Base-by-base conservation (phyloP, 331 rosid genomes). In the Spiraea crenata region DNA sequence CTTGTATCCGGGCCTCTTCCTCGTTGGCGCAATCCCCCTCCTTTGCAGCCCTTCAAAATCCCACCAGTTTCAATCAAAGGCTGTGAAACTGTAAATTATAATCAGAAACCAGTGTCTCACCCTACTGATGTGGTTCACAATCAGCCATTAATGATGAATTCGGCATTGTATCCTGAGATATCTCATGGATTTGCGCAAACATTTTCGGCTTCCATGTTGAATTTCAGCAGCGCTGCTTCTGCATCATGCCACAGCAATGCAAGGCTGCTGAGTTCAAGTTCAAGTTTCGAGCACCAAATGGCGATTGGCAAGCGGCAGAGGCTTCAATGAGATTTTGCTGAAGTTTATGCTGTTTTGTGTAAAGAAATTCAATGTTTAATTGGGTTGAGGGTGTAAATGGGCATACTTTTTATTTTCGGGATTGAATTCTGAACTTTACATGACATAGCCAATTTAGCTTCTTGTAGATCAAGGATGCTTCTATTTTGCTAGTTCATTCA, bases 1-100 rank as follows among this genome's bases (percentile, higher is more conserved):
- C 82, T 95, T 3, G 80, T 91, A n/a, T 82, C 96, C 0, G 99
- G 96, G 19, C 93, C 91, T 4, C 89, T 95, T 73, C 99, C 99
- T 3, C 79, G 61, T 11, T 95, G 99, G 99, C 70, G 80, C 17
- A 95, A 91, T 61, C 97, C 97, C 3, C 99, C 97, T 3, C 91
- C 93, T 38, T 16, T 82, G 65, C 85, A 75, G 65, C 61, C 77
- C 35, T 83, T 91, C 65, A 82, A 83, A 35, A 69, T 91, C 65
- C 99, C 96, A 60, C 85, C 85, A 6, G 74, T 90, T 63, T 59
- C 77, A 16, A 76, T 88, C 60, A 75, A 74, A 70, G 86, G 85
- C 15, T 71, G 63, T 70, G 85, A 75, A 48, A 20, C 61, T 48
- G 67, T 62, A 9, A 60, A 41, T 9, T 12, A 64, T 49, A 48